Evolutionary conservation across 441 rosid species (phyloP).

Genomic region (Populus hybrid): DNA sequence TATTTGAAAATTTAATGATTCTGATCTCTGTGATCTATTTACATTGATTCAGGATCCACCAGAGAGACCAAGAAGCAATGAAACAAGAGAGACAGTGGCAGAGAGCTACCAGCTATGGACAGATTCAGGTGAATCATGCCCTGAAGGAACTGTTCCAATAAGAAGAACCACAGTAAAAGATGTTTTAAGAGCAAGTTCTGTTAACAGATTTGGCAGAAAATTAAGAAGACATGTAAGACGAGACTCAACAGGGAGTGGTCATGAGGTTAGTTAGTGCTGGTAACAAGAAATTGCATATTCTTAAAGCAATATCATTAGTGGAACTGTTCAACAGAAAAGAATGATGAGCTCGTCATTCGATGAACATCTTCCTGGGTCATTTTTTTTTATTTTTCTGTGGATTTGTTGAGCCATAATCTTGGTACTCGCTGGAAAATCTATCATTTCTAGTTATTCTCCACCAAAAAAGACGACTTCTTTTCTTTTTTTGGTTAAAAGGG

Average conservation of each 20-base stretch:
- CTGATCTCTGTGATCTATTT: slow-evolving; percentile 44
- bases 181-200: slow-evolving; percentile 63
- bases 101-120: slow-evolving; percentile 74
- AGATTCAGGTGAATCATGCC: slow-evolving; percentile 70
- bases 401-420: neutral
- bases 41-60: slow-evolving; percentile 62
- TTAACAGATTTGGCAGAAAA: slow-evolving; percentile 73
- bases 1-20: neutral
- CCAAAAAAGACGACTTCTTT: neutral
- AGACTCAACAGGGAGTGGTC: slow-evolving; percentile 71
- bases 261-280: slow-evolving; percentile 60
- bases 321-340: neutral
- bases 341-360: neutral
- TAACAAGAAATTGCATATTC: slow-evolving; percentile 49
- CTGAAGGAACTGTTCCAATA: slow-evolving; percentile 84
- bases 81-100: slow-evolving; percentile 16
- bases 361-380: neutral
- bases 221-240: slow-evolving; percentile 54
- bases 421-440: neutral
- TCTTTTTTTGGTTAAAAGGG: neutral
- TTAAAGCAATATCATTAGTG: neutral
- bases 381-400: slow-evolving; percentile 6
- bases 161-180: slow-evolving; percentile 76
- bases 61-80: slow-evolving; percentile 57
- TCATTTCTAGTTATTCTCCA: neutral